Evolutionary conservation across 768 basidiomycete species (phyloP), one percentile per base, ranked within the genome.

Genomic region (Candolleomyces eurysporus): DNA sequence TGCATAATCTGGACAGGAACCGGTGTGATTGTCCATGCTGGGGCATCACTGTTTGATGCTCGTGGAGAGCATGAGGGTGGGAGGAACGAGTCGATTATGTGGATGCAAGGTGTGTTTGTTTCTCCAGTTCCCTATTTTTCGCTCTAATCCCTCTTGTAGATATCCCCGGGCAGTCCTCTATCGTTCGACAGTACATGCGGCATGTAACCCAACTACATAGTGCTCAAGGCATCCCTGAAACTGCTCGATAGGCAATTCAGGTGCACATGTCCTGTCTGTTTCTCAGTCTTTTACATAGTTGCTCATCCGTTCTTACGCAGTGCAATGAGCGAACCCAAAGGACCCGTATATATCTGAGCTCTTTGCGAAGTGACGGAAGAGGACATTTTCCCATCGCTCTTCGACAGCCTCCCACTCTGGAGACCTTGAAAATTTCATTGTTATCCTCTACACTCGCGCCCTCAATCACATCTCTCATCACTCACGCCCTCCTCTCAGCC

Each of bases 151-250:
- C 30, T n/a, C 48, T 63, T 8, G 22, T 65, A 90, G 87, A 90
- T 69, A 77, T 86, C 6, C 84, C 84, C n/a, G 90, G 91, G 67
- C 90, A 91, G 65, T 66, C 87, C 1, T 78, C 82, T 4, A 90
- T 91, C 57, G 82, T 90, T 30, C 82, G 89, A 1, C 88, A 89
- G 66, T 91, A 91, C 69, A 91, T 90, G 89, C 78, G 88, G 10
- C 82, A 82, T 66, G 81, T 84, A 0, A 78, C 81, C 0, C 86
- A 90, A 61, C 82, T 91, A 3, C 64, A 78, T 31, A 85, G 83
- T 59, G 81, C 82, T 0, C 79, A 75, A 62, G 86, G 80, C 40
- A 74, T 82, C 7, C 72, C 83, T 5, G 77, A 83, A 60, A 72
- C 79, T 1, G 75, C 90, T 5, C 75, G 82, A 46, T 78, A 89